Conservation (phyloP, 441 rosid genomes). For the Rhodomyrtus psidioides region DNA sequence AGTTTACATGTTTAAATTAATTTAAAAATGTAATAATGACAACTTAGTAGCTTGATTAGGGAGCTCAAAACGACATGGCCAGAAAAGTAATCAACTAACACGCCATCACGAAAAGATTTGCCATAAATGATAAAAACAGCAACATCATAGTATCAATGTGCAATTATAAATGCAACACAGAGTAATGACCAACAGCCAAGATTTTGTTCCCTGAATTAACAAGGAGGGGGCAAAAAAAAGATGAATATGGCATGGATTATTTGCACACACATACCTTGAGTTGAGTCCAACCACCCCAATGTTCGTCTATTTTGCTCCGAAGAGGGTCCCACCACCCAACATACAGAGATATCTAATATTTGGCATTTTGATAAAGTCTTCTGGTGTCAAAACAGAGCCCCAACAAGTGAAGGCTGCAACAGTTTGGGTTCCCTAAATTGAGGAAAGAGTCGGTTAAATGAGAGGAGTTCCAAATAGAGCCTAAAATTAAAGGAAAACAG, state of each 20-base stretch:
- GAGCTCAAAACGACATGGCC: no score
- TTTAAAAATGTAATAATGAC: no score
- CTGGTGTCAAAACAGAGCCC: neutral
- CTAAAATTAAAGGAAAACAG: neutral
- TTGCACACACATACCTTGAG: neutral
- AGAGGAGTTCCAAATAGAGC: neutral
- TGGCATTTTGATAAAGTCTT: neutral
- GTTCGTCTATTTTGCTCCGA: neutral
- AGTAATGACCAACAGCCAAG: neutral
- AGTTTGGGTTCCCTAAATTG: neutral
- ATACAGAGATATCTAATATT: neutral
- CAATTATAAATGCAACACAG: neutral
- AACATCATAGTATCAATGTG: neutral
- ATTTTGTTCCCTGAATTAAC: neutral
- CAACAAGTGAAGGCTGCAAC: neutral
- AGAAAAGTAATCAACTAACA: no score
- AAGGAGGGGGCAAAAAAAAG: no score
- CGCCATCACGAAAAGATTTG: neutral
- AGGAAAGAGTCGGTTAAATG: neutral
- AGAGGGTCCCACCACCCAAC: rapidly evolving
- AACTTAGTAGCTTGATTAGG: no score
- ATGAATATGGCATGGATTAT: neutral
- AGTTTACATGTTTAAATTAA: no score
- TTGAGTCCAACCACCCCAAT: neutral
- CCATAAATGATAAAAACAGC: neutral